Evolutionary conservation across 2,329 filamentous ascomycete genomes (phyloP).

Genomic region (Sporothrix dimorphospora): DNA sequence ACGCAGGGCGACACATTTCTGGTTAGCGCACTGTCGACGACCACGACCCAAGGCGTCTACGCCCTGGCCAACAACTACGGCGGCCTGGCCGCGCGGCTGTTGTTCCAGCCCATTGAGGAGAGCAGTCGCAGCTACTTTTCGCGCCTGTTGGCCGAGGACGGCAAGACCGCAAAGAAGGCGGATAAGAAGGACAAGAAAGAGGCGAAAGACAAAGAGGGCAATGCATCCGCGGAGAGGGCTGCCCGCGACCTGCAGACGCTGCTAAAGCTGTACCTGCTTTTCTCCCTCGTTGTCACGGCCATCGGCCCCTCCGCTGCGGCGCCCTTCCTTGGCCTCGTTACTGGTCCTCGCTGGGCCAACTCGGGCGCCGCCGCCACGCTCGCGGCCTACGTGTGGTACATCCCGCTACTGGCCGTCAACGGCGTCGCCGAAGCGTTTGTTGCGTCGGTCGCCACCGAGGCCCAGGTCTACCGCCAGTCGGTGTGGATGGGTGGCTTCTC

Average conservation of each 20-base stretch:
- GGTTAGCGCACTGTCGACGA: conserved; percentile 74
- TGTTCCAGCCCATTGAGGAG: conserved; percentile 96
- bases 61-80: conserved; percentile 94
- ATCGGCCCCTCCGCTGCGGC: conserved; percentile 78
- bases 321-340: conserved; percentile 71
- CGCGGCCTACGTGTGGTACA: conserved; percentile 84
- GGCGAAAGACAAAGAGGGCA: neutral
- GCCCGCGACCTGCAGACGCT: conserved; percentile 64
- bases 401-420: conserved; percentile 89
- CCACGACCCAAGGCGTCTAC: conserved; percentile 86
- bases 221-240: conserved; percentile 38
- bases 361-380: conserved; percentile 65
- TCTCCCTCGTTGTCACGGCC: conserved; percentile 69
- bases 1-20: conserved; percentile 94
- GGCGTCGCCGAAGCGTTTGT: conserved; percentile 93
- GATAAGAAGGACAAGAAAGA: neutral
- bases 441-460: conserved; percentile 76
- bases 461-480: conserved; percentile 76
- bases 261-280: conserved; percentile 71
- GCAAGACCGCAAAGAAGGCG: neutral
- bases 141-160: conserved; percentile 61
- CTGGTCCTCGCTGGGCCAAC: conserved; percentile 74
- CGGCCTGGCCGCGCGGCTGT: conserved; percentile 79
- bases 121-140: conserved; percentile 89
- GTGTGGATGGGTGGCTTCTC: conserved; percentile 86